phyloP scores from a whole-genome alignment of 2,329 filamentous ascomycete species.

The Geosmithia flava region DNA sequence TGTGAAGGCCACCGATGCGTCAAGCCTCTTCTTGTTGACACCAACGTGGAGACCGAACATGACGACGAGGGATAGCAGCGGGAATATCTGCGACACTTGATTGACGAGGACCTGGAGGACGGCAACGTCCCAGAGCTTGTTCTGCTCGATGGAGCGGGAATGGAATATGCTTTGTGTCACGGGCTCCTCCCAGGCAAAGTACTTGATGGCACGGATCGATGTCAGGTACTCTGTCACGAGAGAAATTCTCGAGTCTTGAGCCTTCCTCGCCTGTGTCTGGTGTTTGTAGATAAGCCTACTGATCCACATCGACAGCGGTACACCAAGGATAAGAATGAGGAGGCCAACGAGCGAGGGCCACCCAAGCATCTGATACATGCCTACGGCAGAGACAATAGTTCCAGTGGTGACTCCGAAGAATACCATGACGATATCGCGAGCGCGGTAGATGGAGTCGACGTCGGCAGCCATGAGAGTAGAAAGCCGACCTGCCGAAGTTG shows the following conservation, averaged over 20 bases:
- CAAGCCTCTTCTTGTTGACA: conserved; percentile 31
- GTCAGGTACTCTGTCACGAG: conserved; percentile 44
- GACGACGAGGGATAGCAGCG: conserved; percentile 35
- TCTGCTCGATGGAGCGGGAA: conserved; percentile 37
- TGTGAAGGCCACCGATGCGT: conserved; percentile 46
- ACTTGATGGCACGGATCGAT: conserved; percentile 47
- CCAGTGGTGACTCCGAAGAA: conserved; percentile 31
- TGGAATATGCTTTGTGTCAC: conserved; percentile 37
- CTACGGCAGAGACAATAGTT: conserved; percentile 32
- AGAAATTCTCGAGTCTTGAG: conserved; percentile 44
- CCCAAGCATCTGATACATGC: conserved; percentile 38
- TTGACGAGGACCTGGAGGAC: conserved; percentile 32
- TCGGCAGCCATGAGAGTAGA: conserved; percentile 48
- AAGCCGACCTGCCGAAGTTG: conserved; percentile 34
- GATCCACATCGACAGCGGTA: conserved; percentile 37
- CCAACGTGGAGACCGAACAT: conserved; percentile 42
- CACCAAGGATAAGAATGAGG: conserved; percentile 29
- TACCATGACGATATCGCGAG: conserved; percentile 37
- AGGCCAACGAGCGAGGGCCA: conserved; percentile 43
- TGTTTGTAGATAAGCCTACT: conserved; percentile 34
- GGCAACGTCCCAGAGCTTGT: conserved; percentile 38
- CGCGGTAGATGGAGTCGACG: conserved; percentile 38
- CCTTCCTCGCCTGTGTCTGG: conserved; percentile 38
- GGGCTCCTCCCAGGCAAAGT: conserved; percentile 46
- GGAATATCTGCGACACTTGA: conserved; percentile 38